Conservation (phyloP, 1,139 yeast species). For the Pichia norvegensis region DNA sequence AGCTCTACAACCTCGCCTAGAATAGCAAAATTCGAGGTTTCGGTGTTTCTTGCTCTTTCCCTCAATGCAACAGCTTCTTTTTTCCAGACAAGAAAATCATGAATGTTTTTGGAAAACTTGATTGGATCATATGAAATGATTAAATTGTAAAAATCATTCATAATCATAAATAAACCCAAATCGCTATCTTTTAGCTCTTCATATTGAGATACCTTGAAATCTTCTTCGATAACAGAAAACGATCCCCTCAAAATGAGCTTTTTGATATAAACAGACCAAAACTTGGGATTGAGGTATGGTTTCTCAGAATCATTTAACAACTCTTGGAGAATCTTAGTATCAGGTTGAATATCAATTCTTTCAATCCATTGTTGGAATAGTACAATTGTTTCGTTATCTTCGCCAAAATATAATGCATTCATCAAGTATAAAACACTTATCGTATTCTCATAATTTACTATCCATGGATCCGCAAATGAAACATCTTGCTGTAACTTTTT, state of each 20-base stretch:
- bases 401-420: slow-evolving; percentile 44
- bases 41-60: slow-evolving; percentile 30
- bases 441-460: slow-evolving; percentile 40
- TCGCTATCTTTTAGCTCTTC: slow-evolving; percentile 32
- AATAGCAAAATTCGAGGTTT: slow-evolving; percentile 26
- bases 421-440: slow-evolving; percentile 50
- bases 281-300: slow-evolving; percentile 42
- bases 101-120: slow-evolving; percentile 32
- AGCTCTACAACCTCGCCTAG: slow-evolving; percentile 39
- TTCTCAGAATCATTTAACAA: slow-evolving; percentile 21
- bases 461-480: slow-evolving; percentile 16
- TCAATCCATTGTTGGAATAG: slow-evolving; percentile 55
- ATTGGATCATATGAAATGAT: slow-evolving; percentile 37
- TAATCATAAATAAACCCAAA: slow-evolving; percentile 31
- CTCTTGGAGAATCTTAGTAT: slow-evolving; percentile 40
- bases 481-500: slow-evolving; percentile 13
- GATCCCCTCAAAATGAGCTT: slow-evolving; percentile 59
- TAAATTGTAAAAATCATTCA: slow-evolving; percentile 41
- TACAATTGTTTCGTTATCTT: slow-evolving; percentile 39
- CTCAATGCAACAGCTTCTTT: slow-evolving; percentile 42
- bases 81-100: slow-evolving; percentile 45
- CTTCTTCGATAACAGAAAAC: slow-evolving; percentile 46
- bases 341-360: slow-evolving; percentile 55
- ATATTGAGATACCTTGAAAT: slow-evolving; percentile 36
- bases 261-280: slow-evolving; percentile 56